These are phyloP conservation scores for Amphicarpaea edgeworthii DNA, from an alignment of 306 rosid species.

Conservation along the genomic window DNA sequence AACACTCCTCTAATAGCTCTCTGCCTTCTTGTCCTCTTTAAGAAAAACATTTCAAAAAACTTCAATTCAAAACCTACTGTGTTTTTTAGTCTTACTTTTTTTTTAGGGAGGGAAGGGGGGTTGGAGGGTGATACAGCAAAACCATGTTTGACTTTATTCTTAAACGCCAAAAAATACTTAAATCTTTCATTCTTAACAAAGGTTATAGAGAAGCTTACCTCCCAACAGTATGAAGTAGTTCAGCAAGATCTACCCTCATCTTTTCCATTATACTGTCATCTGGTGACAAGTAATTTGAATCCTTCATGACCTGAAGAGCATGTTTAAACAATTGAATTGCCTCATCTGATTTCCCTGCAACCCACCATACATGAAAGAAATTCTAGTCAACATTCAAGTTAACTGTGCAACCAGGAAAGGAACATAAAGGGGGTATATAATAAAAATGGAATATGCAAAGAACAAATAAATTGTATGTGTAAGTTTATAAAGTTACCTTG, in stretches of 20 bases:
- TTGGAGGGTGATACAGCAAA: neutral
- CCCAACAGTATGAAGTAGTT: conserved; percentile 82
- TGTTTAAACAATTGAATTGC: conserved; percentile 70
- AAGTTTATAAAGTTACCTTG: conserved; percentile 62
- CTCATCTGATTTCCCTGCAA: conserved; percentile 77
- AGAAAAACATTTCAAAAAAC: conserved; percentile 35
- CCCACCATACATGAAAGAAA: conserved; percentile 33
- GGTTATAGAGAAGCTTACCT: conserved; percentile 57
- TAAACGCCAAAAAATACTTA: conserved; percentile 24
- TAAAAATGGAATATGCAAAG: conserved; percentile 21
- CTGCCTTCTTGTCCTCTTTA: conserved; percentile 89
- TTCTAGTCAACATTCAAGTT: conserved; percentile 5
- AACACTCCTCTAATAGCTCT: conserved; percentile 79
- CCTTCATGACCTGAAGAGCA: conserved; percentile 74
- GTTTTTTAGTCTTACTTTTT: neutral
- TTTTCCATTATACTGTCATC: conserved; percentile 82
- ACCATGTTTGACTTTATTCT: neutral
- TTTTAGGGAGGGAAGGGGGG: too few relatives aligned
- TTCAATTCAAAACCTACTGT: conserved; percentile 4
- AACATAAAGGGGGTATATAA: conserved; percentile 3
- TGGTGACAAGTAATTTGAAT: conserved; percentile 72
- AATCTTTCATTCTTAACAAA: conserved; percentile 35
- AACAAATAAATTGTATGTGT: conserved; percentile 28
- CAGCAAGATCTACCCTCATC: conserved; percentile 86
- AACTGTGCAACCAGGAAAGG: conserved; percentile 22